Percentiles rank a stretch among this genome's conserved stretches.
phyloP scores from a whole-genome alignment of 176 grass and related monocot genomes.

The Oryza brachyantha region DNA sequence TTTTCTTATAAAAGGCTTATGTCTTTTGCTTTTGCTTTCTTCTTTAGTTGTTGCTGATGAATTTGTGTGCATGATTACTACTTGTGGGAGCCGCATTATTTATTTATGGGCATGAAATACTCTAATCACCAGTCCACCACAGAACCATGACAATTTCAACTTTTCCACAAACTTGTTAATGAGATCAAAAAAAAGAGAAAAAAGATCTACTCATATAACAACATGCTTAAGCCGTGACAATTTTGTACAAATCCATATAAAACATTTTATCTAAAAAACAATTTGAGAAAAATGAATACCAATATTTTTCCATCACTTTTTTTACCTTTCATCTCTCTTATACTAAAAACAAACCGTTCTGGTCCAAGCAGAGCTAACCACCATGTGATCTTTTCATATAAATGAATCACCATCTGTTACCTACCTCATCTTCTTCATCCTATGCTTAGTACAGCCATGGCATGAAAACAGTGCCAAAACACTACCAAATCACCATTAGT shows the following conservation, averaged over 20 bases:
- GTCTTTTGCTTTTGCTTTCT: not conserved
- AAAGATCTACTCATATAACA: not conserved
- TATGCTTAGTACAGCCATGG: not conserved
- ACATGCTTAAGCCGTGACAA: not conserved
- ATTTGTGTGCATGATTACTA: slow-evolving; percentile 27
- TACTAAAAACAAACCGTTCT: not conserved
- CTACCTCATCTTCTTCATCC: not conserved
- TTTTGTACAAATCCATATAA: not conserved
- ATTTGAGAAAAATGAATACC: not conserved
- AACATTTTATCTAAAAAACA: not conserved
- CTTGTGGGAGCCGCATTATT: slow-evolving; percentile 21
- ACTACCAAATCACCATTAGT: too few relatives aligned
- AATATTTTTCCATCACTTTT: not conserved
- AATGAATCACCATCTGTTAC: not conserved
- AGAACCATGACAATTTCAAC: not conserved
- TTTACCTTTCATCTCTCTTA: not conserved
- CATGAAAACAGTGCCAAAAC: not conserved
- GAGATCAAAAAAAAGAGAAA: not conserved
- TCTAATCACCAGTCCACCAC: not conserved
- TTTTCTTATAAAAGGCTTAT: not conserved
- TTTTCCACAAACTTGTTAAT: not conserved
- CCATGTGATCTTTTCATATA: not conserved
- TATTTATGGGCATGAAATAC: not conserved
- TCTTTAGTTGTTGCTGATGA: not conserved
- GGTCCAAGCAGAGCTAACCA: not conserved